phyloP scores from a whole-genome alignment of 2,329 filamentous ascomycete species.

The Aureobasidium subglaciale region DNA sequence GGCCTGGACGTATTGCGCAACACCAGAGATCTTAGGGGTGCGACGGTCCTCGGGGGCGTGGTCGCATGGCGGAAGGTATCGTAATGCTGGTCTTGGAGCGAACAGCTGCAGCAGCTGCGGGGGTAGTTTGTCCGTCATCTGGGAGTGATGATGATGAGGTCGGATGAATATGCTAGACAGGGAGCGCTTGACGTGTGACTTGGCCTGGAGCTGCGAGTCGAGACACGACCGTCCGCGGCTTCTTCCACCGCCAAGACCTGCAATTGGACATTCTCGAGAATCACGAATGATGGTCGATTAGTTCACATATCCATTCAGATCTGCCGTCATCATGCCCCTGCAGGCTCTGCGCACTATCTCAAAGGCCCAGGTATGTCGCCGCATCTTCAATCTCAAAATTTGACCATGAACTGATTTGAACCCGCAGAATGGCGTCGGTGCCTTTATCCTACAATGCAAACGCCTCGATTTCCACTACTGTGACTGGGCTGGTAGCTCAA shows the following conservation, averaged over 20 bases:
- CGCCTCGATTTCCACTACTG: constrained; percentile 92
- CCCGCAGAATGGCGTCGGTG: constrained; percentile 82
- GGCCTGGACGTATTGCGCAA: constrained; percentile 68
- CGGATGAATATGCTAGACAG: constrained; percentile 1
- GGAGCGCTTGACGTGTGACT: not conserved
- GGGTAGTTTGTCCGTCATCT: constrained; percentile 85
- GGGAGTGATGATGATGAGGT: constrained; percentile 21
- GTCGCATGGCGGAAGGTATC: constrained; percentile 80
- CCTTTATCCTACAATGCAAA: constrained; percentile 96
- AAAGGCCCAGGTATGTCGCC: constrained; percentile 46
- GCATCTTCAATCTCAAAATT: not conserved
- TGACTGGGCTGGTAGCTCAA: constrained; percentile 88
- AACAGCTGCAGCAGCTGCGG: constrained; percentile 90
- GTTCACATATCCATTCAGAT: not conserved
- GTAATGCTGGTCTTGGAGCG: constrained; percentile 83
- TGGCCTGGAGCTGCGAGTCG: not conserved
- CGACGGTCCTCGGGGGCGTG: constrained; percentile 73
- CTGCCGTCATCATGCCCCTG: constrained; percentile 37
- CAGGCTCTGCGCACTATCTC: constrained; percentile 47
- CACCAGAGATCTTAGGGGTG: constrained; percentile 63
- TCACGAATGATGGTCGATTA: not conserved
- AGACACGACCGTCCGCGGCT: not conserved
- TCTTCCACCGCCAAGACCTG: constrained; percentile 1
- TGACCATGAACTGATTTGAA: constrained; percentile 14
- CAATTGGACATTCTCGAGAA: not conserved